Percentiles rank a stretch among this genome's conserved stretches.
Conservation (phyloP, 352 stramenopile species). For the Phytophthora sojae region DNA sequence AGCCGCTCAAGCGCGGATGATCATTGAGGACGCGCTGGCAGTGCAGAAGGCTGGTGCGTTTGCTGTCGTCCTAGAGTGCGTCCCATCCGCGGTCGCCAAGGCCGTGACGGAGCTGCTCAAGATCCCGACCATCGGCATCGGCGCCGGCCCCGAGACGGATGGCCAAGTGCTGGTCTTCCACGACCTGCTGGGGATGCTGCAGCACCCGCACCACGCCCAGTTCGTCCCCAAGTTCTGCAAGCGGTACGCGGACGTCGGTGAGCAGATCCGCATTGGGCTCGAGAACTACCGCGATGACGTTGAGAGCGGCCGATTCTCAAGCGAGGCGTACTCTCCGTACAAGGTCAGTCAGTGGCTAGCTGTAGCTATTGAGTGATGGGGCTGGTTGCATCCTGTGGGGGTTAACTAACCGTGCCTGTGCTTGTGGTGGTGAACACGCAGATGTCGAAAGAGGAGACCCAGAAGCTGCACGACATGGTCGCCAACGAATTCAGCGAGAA, state of each 20-base stretch:
- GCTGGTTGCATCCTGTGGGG: neutral
- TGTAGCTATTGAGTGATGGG: neutral
- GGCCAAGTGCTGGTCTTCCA: conserved; percentile 99
- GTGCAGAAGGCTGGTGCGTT: conserved; percentile 97
- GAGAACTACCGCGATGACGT: conserved; percentile 97
- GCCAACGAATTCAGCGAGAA: conserved; percentile 62
- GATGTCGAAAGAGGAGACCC: conserved; percentile 83
- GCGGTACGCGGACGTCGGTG: conserved; percentile 96
- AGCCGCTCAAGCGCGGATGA: conserved; percentile 80
- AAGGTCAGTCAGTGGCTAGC: conserved; percentile 54
- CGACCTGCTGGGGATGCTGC: conserved; percentile 98
- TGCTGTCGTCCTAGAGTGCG: conserved; percentile 90
- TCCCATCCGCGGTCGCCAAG: conserved; percentile 90
- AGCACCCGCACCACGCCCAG: conserved; percentile 97
- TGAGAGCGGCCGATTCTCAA: conserved; percentile 95
- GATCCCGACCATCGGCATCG: conserved; percentile 99
- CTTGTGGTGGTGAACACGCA: conserved; percentile 20
- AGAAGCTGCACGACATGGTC: conserved; percentile 76
- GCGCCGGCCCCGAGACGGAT: conserved; percentile 93
- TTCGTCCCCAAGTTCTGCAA: conserved; percentile 99
- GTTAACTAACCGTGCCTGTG: neutral
- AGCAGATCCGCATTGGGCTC: conserved; percentile 94
- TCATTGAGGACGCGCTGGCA: conserved; percentile 97
- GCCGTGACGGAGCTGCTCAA: conserved; percentile 95
- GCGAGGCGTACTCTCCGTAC: conserved; percentile 95